Evolutionary conservation across 1,139 yeast genomes (phyloP), one percentile per base, ranked within the genome.

Genomic region (Sugiyamaella grinbergsii): DNA sequence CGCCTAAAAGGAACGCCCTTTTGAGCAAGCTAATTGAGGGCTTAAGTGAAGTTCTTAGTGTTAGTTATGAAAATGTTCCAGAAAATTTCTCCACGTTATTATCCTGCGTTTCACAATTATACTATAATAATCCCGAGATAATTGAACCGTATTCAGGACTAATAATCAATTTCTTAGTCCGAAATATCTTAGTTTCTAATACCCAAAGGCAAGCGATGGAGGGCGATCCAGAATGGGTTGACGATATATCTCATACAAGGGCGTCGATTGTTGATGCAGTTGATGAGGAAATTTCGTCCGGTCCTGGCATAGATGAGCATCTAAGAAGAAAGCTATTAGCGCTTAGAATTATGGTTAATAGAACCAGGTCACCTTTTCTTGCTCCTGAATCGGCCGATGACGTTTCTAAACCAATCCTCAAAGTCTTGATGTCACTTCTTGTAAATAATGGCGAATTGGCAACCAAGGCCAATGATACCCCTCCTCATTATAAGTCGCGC

Each of bases 361-460:
- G 89, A 63, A 66, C 88, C 31, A 74, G 77, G 51, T 75, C 83
- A 5, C 39, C 40, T 15, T 50, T 55, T 0, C 66, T 76, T 11
- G 75, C 73, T 5, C 72, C 67, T 1, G 67, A 68, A 4, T 67
- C 61, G 47, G 71, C 68, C 26, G 54, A 71, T 58, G 55, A 66
- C 15, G 72, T 70, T 54, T 81, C 85, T 0, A 79, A 75, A 50
- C 89, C 91, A 6, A 81, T 86, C 0, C 68, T 88, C 54, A 86
- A 85, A 36, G 39, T 52, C 20, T 73, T 89, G 39, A 73, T 79
- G 37, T 80, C 91, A 1, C 71, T 86, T 29, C 79, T 90, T 43
- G 80, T 83, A 2, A 85, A 85, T 64, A 85, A 86, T 43, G 96
- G 96, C n/a, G 96, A 90, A 62, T 77, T 90, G 23, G 79, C 83